These are phyloP conservation scores for Tephrocybe sp. DNA, from an alignment of 768 basidiomycete species.

Conservation along the genomic window DNA sequence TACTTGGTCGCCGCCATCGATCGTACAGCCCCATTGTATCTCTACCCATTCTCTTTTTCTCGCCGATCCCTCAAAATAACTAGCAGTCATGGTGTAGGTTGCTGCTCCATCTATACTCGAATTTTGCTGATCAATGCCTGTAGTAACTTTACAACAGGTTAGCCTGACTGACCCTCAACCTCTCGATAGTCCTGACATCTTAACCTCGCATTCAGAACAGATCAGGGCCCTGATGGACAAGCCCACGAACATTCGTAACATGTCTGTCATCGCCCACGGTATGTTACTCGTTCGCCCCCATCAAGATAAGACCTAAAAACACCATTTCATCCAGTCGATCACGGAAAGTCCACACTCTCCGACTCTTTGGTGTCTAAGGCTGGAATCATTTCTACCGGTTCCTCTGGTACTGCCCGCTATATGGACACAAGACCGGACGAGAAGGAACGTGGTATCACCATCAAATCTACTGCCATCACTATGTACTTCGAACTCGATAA, in stretches of 20 bases:
- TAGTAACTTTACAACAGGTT: conserved; percentile 87
- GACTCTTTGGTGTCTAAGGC: conserved; percentile 98
- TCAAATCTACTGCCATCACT: conserved; percentile 98
- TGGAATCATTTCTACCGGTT: conserved; percentile 91
- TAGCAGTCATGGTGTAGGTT: conserved; percentile 71
- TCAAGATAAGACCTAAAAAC: conserved; percentile 3
- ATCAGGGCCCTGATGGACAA: conserved; percentile 84
- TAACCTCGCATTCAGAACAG: conserved; percentile 53
- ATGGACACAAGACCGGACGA: conserved; percentile 96
- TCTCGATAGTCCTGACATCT: not conserved
- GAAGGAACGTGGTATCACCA: conserved; percentile 99
- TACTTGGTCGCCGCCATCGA: conserved; percentile 12
- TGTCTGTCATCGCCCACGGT: conserved; percentile 92
- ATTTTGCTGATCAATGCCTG: conserved; percentile 28
- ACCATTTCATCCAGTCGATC: conserved; percentile 67
- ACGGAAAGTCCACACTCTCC: conserved; percentile 98
- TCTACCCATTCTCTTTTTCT: not conserved
- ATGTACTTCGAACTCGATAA: conserved; percentile 97
- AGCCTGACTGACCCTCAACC: not conserved
- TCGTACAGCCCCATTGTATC: not conserved
- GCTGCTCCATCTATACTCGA: conserved; percentile 3
- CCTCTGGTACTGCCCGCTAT: conserved; percentile 93
- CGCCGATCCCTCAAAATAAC: not conserved
- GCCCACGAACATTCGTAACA: conserved; percentile 89
- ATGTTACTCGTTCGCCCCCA: conserved; percentile 19